These are phyloP conservation scores for Omphalea diandra DNA, from an alignment of 441 rosid genomes.

Conservation along the genomic window DNA sequence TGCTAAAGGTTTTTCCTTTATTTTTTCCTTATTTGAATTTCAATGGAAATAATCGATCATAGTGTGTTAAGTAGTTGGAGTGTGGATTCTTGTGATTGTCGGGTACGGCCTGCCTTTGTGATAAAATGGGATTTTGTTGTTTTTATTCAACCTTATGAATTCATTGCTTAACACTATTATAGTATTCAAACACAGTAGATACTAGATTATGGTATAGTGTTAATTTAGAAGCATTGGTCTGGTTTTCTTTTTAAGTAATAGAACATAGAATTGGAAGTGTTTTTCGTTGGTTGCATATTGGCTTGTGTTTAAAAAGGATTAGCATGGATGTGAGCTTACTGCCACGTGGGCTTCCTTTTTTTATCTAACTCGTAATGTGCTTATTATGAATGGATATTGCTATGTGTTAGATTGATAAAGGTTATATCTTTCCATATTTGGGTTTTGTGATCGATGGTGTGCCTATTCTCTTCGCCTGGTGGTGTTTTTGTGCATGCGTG, in stretches of 20 bases:
- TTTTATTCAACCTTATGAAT: neutral
- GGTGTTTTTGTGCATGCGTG: neutral
- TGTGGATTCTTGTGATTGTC: neutral
- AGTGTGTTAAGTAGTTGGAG: neutral
- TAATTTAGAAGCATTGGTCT: neutral
- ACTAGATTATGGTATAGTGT: no score
- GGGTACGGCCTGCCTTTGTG: neutral
- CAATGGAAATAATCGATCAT: no score
- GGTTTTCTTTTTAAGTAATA: neutral
- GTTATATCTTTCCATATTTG: neutral
- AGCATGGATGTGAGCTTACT: neutral
- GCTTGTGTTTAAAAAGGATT: neutral
- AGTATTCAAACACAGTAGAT: neutral
- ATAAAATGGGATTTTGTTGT: neutral
- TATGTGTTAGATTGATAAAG: neutral
- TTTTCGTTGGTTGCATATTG: neutral
- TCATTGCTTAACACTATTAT: no score
- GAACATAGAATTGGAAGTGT: neutral
- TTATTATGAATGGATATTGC: conserved; percentile 1
- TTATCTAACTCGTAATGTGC: neutral
- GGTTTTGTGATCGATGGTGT: neutral
- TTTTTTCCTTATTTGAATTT: no score
- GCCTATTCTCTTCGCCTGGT: neutral
- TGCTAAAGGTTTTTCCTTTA: conserved; percentile 54
- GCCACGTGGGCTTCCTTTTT: neutral